Evolutionary conservation across 441 rosid species (phyloP).

Genomic region (Adansonia rubrostipa): DNA sequence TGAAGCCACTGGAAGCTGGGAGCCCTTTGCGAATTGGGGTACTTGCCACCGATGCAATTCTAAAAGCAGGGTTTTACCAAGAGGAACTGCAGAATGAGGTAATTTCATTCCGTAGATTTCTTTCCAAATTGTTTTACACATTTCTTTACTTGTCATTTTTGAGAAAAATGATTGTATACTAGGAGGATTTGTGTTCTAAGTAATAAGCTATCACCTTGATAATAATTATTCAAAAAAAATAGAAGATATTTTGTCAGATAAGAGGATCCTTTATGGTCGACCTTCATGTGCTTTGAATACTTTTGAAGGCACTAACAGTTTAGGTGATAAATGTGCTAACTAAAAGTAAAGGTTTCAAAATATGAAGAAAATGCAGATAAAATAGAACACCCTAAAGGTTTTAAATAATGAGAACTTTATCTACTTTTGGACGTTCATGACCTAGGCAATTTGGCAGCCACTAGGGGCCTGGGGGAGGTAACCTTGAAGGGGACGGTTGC

Average conservation of each 20-base stretch:
- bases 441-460: not conserved
- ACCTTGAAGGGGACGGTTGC: not conserved
- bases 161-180: not conserved
- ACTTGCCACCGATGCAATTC: conserved; percentile 52
- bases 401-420: not conserved
- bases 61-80: conserved; percentile 64
- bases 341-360: not conserved
- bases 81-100: conserved; percentile 71
- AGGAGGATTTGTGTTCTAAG: not conserved
- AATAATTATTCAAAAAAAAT: not conserved
- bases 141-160: not conserved
- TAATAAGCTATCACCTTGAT: not conserved
- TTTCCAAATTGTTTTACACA: not conserved
- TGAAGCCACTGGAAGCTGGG: conserved; percentile 71
- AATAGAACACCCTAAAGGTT: not conserved
- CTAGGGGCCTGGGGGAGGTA: not conserved
- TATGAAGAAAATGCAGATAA: not conserved
- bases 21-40: conserved; percentile 40
- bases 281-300: conserved; percentile 6
- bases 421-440: not conserved
- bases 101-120: conserved; percentile 16
- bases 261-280: not conserved
- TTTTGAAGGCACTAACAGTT: not conserved
- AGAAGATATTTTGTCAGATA: not conserved
- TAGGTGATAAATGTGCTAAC: not conserved